Evolutionary conservation across 768 basidiomycete species (phyloP).

Genomic region (Coprinellus micaceus): DNA sequence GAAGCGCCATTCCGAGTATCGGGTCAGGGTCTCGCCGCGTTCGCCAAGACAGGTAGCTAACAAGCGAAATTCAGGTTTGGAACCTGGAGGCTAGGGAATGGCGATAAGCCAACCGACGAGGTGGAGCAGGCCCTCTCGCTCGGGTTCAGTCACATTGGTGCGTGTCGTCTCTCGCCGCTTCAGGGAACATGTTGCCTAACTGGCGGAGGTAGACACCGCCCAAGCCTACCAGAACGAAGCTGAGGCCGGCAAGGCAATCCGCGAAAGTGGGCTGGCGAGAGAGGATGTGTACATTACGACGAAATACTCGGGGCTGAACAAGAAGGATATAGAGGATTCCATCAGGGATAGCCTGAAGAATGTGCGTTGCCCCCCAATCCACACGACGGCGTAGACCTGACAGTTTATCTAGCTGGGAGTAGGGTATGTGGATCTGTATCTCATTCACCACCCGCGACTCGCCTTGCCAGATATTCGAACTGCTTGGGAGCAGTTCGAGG

Average conservation of each 20-base stretch:
- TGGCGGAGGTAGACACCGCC: constrained; percentile 45
- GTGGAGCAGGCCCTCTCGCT: constrained; percentile 61
- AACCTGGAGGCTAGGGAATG: constrained; percentile 63
- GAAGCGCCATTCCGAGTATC: constrained; percentile 46
- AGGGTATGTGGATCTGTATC: constrained; percentile 65
- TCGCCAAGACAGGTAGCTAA: neutral
- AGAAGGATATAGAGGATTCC: constrained; percentile 50
- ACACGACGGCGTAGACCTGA: too few relatives aligned
- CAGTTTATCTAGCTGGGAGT: constrained; percentile 49
- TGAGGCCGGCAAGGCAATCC: constrained; percentile 51
- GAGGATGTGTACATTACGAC: constrained; percentile 62
- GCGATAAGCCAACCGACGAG: constrained; percentile 45
- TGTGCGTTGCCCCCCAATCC: constrained; percentile 22
- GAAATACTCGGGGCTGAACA: constrained; percentile 53
- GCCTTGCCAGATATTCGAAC: constrained; percentile 57
- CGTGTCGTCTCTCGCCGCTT: constrained; percentile 13
- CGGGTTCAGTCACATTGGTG: constrained; percentile 63
- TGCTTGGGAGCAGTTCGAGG: constrained; percentile 63
- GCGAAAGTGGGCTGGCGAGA: constrained; percentile 55
- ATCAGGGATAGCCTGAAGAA: constrained; percentile 54
- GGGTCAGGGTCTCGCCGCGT: constrained; percentile 26
- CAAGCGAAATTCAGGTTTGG: constrained; percentile 39
- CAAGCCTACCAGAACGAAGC: constrained; percentile 59
- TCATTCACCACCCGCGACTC: constrained; percentile 57
- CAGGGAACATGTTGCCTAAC: neutral